phyloP scores from a whole-genome alignment of 2,329 filamentous ascomycete species.

The Mariannaea sp. region DNA sequence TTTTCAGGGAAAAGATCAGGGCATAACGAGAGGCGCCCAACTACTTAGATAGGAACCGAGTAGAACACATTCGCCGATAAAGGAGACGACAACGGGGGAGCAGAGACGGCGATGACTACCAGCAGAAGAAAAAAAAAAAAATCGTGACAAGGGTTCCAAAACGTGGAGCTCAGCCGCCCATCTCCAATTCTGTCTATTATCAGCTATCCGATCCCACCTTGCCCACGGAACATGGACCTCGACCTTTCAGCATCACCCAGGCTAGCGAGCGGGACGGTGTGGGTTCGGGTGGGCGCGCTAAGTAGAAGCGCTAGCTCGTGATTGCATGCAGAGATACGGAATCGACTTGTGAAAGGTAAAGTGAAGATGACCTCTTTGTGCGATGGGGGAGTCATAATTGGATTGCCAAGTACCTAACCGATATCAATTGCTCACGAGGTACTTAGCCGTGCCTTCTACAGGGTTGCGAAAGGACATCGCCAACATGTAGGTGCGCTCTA shows the following conservation, averaged over 20 bases:
- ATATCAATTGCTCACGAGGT: too few relatives aligned
- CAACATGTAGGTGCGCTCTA: too few relatives aligned
- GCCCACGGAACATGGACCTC: too few relatives aligned
- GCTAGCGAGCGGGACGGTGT: conserved; percentile 22
- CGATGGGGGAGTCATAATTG: too few relatives aligned
- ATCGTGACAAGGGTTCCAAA: conserved; percentile 15
- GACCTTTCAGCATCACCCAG: conserved; percentile 32
- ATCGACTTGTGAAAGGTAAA: neutral
- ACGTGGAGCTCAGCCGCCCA: conserved; percentile 17
- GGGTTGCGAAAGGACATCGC: too few relatives aligned
- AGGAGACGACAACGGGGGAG: neutral
- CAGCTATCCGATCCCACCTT: too few relatives aligned
- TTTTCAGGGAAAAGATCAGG: neutral
- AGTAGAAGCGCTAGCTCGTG: conserved; percentile 23
- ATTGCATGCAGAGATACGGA: neutral
- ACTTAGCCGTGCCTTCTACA: too few relatives aligned
- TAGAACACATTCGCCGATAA: neutral
- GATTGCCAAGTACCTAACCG: too few relatives aligned
- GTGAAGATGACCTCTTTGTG: neutral
- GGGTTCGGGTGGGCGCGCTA: conserved; percentile 16
- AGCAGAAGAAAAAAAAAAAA: conserved; percentile 10
- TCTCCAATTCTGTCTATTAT: conserved; percentile 27
- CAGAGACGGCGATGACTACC: conserved; percentile 5
- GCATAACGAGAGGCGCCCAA: too few relatives aligned
- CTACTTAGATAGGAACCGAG: neutral